These are phyloP conservation scores for Pezicula carpinea DNA, from an alignment of 2,329 filamentous ascomycete species.

Conservation along the genomic window DNA sequence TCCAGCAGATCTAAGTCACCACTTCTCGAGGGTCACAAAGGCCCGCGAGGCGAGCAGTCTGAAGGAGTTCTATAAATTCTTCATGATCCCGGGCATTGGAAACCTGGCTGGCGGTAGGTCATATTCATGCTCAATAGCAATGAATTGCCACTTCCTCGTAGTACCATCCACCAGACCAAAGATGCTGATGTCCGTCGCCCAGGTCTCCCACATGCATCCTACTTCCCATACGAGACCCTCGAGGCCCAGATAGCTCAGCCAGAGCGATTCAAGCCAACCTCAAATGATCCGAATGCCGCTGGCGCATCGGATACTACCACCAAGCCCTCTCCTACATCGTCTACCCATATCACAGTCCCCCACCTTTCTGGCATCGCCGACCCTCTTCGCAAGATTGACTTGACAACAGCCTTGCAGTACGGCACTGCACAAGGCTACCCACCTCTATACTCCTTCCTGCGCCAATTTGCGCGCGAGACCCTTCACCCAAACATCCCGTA, in stretches of 20 bases:
- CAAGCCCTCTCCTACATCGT: slow-evolving; percentile 26
- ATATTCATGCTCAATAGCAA: not conserved
- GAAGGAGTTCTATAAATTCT: slow-evolving; percentile 86
- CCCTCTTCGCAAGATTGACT: slow-evolving; percentile 67
- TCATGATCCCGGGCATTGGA: slow-evolving; percentile 56
- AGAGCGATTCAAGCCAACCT: slow-evolving; percentile 67
- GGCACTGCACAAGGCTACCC: slow-evolving; percentile 79
- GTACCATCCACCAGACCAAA: not conserved
- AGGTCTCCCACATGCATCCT: slow-evolving; percentile 76
- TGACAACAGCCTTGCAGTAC: slow-evolving; percentile 82
- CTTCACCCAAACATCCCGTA: slow-evolving; percentile 83
- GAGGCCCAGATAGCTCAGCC: slow-evolving; percentile 75
- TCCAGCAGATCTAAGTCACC: slow-evolving; percentile 74
- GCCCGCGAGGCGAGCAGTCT: slow-evolving; percentile 60
- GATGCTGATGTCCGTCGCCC: slow-evolving; percentile 11
- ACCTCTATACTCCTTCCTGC: slow-evolving; percentile 70
- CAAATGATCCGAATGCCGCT: slow-evolving; percentile 49
- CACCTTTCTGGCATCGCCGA: slow-evolving; percentile 57
- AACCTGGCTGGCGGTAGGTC: slow-evolving; percentile 58
- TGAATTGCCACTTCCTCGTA: too few species aligned
- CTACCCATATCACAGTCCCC: slow-evolving; percentile 63
- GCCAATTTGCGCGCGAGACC: slow-evolving; percentile 70
- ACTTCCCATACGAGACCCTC: slow-evolving; percentile 89
- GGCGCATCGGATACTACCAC: slow-evolving; percentile 32
- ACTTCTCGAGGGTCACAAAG: slow-evolving; percentile 67